Conservation (phyloP, 352 stramenopile genomes). For the Aphanomyces cochlioides region DNA sequence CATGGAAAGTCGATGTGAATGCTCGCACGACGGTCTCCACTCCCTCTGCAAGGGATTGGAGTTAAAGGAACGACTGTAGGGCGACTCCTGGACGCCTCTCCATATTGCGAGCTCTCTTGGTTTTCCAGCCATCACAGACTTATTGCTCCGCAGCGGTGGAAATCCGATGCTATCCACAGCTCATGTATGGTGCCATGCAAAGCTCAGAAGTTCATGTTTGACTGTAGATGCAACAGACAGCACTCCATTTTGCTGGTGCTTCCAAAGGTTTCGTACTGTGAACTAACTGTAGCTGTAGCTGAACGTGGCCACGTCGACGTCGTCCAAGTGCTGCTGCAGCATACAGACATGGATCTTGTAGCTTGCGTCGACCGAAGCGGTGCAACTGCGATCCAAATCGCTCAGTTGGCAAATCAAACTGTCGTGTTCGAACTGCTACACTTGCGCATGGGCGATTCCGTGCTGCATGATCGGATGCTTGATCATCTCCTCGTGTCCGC, state of each 20-base stretch:
- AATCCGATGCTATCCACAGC: neutral
- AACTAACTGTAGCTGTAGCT: neutral
- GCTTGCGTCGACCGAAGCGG: conserved; percentile 11
- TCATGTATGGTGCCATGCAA: conserved; percentile 1
- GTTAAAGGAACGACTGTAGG: neutral
- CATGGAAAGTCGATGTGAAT: conserved; percentile 1
- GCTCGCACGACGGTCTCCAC: neutral
- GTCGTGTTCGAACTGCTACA: conserved; percentile 17
- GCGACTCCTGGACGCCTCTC: conserved; percentile 12
- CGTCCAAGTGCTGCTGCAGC: conserved; percentile 20
- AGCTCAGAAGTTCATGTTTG: neutral
- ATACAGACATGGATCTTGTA: conserved; percentile 1
- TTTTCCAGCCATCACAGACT: neutral
- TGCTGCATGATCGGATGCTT: conserved; percentile 21
- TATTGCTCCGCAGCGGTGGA: conserved; percentile 9
- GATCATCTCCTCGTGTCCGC: conserved; percentile 1
- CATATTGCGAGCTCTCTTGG: conserved; percentile 13
- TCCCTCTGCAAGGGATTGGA: neutral
- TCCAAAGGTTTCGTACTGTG: neutral
- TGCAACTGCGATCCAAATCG: conserved; percentile 17
- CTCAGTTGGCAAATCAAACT: conserved; percentile 19
- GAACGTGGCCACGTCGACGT: conserved; percentile 20
- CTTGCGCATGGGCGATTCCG: neutral
- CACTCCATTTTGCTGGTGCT: conserved; percentile 21
- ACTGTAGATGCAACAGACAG: conserved; percentile 26